Evolutionary conservation across 495 filamentous ascomycete genomes (phyloP), one percentile per base, ranked within the genome.

Genomic region (Corynascus novoguineensis): DNA sequence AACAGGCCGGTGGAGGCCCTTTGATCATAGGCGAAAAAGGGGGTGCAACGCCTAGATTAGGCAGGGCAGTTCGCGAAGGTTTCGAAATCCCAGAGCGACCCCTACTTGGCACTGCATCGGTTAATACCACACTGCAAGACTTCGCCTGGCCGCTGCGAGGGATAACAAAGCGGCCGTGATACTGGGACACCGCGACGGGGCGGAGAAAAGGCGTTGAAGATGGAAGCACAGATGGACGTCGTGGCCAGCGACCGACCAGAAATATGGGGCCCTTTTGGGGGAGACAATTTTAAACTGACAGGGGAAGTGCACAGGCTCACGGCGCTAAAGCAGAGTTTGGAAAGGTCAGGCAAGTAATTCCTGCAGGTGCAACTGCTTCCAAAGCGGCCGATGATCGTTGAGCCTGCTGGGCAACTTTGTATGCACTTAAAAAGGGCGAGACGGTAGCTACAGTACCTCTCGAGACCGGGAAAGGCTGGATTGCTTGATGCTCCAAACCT

Each of bases 51-150:
- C 31, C 6, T 21, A 67, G 71, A 66, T 44, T 48, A 66, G 68
- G 59, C 68, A 70, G 64, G 66, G 67, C 62, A 67, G 56, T 69
- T 68, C 71, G 65, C 69, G 27, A 64, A 42, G 62, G 71, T 73
- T 75, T 78, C 73, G 74, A 76, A 70, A 69, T 71, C 70, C 72
- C 68, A 68, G 63, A 67, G 68, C 60, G 68, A 71, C 73, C 74
- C 75, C 73, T 69, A 75, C n/a, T 74, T 70, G 66, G 66, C 71
- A 74, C 75, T 69, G 74, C 74, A 78, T 76, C 63, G 62, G 71
- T 55, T 14, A 52, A 44, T 53, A 24, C n/a, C n/a, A n/a, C n/a
- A n/a, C n/a, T n/a, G n/a, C n/a, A n/a, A n/a, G 32, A 42, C 14
- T 62, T 61, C 57, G 58, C 22, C 50, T 54, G 49, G 17, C 45